A percentile compares a stretch with the other conserved stretches of the same genome.
Evolutionary conservation across 202 grass and related monocot species (phyloP).

Genomic region (Dendrocalamus latiflorus): DNA sequence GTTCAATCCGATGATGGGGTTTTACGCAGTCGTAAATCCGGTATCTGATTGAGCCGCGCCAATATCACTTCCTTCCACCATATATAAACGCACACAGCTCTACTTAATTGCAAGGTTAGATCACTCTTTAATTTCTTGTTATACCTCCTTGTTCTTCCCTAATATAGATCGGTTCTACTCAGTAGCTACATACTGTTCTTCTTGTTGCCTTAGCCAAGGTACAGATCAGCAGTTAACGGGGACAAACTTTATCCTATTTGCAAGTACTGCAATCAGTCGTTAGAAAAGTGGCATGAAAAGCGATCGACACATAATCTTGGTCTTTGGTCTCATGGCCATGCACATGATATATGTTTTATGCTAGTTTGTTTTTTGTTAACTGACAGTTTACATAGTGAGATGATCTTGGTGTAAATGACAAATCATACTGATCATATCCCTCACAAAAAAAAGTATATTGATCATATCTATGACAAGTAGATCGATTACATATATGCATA

Average conservation of each 20-base stretch:
- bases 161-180: too few species aligned
- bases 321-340: neutral
- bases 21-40: constrained; percentile 33
- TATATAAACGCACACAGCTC: neutral
- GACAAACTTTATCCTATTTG: neutral
- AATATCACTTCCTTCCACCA: constrained; percentile 86
- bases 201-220: neutral
- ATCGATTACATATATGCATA: too few species aligned
- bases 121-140: neutral
- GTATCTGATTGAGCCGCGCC: constrained; percentile 99
- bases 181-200: neutral
- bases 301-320: neutral
- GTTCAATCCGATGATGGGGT: constrained; percentile 68
- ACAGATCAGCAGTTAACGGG: neutral
- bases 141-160: neutral
- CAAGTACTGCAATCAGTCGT: neutral
- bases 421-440: too few species aligned
- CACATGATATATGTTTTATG: neutral
- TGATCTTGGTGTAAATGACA: too few species aligned
- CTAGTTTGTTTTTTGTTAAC: neutral
- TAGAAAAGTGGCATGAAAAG: neutral
- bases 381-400: neutral
- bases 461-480: too few species aligned
- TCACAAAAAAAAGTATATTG: too few species aligned
- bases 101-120: neutral